These are phyloP conservation scores for Malassezia dermatis DNA, from an alignment of 1,284 basidiomycete genomes.

Conservation along the genomic window DNA sequence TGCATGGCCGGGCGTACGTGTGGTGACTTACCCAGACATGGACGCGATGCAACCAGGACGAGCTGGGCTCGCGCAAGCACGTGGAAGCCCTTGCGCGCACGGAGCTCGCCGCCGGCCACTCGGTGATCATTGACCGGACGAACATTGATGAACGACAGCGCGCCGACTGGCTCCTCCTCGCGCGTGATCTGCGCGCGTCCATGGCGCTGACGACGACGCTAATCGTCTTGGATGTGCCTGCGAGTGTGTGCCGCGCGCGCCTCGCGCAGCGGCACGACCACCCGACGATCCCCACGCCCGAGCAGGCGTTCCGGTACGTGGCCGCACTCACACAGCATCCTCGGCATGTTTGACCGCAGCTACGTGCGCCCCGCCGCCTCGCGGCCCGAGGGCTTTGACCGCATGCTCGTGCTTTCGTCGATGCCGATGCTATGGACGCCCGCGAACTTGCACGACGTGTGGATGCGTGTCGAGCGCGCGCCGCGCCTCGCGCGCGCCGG, in stretches of 20 bases:
- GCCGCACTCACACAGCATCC: background rate
- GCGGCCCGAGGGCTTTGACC: constrained; percentile 14
- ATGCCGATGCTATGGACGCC: background rate
- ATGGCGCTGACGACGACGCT: constrained; percentile 2
- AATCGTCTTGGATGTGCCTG: constrained; percentile 10
- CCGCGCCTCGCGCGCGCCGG: constrained; percentile 6
- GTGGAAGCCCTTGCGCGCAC: constrained; percentile 3
- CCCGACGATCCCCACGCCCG: constrained; percentile 4
- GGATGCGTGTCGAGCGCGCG: background rate
- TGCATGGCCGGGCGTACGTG: constrained; percentile 3
- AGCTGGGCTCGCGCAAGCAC: constrained; percentile 5
- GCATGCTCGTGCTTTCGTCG: background rate
- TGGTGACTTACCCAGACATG: background rate
- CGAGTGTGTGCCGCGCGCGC: constrained; percentile 6
- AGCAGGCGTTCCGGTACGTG: constrained; percentile 13
- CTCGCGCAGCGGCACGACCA: constrained; percentile 5
- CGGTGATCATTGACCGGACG: constrained; percentile 19
- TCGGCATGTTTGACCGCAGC: constrained; percentile 8
- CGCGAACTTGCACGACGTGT: background rate
- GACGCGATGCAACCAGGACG: constrained; percentile 20
- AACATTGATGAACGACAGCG: constrained; percentile 15
- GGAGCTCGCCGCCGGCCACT: constrained; percentile 7
- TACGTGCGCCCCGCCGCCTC: background rate
- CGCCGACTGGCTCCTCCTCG: constrained; percentile 13
- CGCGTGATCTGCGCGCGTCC: constrained; percentile 4